Conservation (phyloP, 176 grass and related monocot species). For the Juncus effusus region DNA sequence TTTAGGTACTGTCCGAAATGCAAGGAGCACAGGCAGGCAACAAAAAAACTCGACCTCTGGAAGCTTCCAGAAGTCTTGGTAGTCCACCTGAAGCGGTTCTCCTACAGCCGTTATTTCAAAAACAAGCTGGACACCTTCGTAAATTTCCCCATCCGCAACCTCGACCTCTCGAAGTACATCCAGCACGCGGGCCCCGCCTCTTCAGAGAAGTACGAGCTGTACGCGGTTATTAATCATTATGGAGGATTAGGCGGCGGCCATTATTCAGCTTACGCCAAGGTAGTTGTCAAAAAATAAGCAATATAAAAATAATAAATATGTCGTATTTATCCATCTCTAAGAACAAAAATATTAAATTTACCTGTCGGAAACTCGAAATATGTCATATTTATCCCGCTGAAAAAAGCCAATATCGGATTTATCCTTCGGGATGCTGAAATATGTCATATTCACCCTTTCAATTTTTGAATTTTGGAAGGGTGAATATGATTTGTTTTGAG, state of each 20-base stretch:
- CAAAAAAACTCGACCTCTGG: constrained; percentile 97
- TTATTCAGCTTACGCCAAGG: constrained; percentile 96
- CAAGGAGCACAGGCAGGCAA: constrained; percentile 97
- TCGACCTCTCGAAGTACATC: constrained; percentile 76
- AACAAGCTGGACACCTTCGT: constrained; percentile 98
- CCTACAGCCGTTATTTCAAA: constrained; percentile 94
- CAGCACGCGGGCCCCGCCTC: constrained; percentile 21
- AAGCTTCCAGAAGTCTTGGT: constrained; percentile 93
- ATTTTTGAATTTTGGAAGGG: no score
- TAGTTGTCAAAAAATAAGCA: constrained; percentile 4
- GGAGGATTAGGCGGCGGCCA: constrained; percentile 93
- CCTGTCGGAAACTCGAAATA: no score
- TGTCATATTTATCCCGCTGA: no score
- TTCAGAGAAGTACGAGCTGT: constrained; percentile 64
- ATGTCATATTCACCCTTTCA: no score
- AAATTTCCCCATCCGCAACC: constrained; percentile 73
- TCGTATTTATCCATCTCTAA: no score
- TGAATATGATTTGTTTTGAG: no score
- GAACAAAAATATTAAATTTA: no score
- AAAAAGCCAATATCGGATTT: no score
- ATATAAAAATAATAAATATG: neutral
- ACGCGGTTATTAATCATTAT: constrained; percentile 94
- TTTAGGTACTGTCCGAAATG: constrained; percentile 88
- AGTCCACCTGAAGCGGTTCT: constrained; percentile 95
- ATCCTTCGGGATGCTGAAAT: no score